A percentile compares a stretch with the other conserved stretches of the same genome.
Evolutionary conservation across 768 basidiomycete species (phyloP).

Genomic region (Tubosaeta sp.): DNA sequence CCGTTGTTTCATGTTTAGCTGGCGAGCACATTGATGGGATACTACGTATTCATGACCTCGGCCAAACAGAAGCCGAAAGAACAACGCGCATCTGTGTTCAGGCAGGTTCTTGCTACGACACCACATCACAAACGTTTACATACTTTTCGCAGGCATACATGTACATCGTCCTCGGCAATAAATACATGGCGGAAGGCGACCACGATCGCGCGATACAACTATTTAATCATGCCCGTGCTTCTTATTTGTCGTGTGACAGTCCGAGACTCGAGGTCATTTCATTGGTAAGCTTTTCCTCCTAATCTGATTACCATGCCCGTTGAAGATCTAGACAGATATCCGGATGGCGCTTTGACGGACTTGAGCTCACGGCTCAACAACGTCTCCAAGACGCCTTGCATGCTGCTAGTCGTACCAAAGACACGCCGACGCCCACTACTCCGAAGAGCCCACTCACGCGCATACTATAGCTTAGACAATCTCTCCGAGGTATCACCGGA

Average conservation of each 20-base stretch:
- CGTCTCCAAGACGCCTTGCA: not conserved
- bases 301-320: not conserved
- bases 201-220: slow-evolving; percentile 2
- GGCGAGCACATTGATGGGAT: slow-evolving; percentile 2
- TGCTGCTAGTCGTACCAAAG: not conserved
- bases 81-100: not conserved
- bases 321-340: not conserved
- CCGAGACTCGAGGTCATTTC: not conserved
- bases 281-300: not conserved
- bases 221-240: not conserved
- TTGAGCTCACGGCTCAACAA: not conserved
- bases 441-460: not conserved
- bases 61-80: not conserved
- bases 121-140: not conserved
- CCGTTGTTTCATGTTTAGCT: not conserved
- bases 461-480: not conserved
- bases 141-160: slow-evolving; percentile 4
- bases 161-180: slow-evolving; percentile 3
- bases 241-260: not conserved
- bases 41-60: not conserved
- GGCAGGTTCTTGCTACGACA: not conserved
- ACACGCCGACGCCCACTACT: not conserved
- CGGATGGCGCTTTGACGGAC: slow-evolving; percentile 5
- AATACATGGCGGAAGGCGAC: slow-evolving; percentile 3
- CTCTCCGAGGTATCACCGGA: not conserved